Evolutionary conservation across 176 grass and related monocot genomes (phyloP), one percentile per base, ranked within the genome.

Genomic region (Ensete glaucum): DNA sequence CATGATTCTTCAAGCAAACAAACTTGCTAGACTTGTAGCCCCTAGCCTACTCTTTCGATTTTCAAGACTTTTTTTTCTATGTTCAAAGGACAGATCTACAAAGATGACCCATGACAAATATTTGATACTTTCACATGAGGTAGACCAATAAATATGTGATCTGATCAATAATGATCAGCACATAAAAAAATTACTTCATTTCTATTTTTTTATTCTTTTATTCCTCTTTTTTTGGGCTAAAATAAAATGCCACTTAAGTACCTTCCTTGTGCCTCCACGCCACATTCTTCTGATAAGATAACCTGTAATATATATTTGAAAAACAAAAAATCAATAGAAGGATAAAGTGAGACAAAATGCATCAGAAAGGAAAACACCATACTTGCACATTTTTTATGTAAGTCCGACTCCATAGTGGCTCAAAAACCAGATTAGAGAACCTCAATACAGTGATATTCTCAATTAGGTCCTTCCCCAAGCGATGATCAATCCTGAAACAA

Each of bases 361-460:
- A 34, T 17, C 11, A 73, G 24, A 60, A 60, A 26, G 26, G 9
- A 67, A 73, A 67, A 52, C 71, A 77, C 23, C 60, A 52, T 90
- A 97, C 90, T 87, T 97, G 94, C 50, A 97, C 94, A 84, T 93
- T 97, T 19, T 82, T 74, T 73, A 93, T 91, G 63, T 97, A 93
- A 9, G 75, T 93, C 51, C 90, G 84, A 78, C 88, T 87, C 94
- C 94, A 97, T 66, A 97, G 83, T 65, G 94, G 94, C 79, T 97
- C 94, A 74, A 97, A 97, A 27, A 97, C 86, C 80, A 97, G 88
- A 84, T 97, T 97, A 75, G 94, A 93, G 78, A 97, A 97, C 76
- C 94, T 90, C 78, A 97, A 78, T 67, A 97, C 90, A 50, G 93
- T 97, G 53, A 97, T 76, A 71, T 97, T 97, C 82, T 97, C 93